Evolutionary conservation across 2,329 filamentous ascomycete genomes (phyloP).

Genomic region (Rhexocercosporidium sp.): DNA sequence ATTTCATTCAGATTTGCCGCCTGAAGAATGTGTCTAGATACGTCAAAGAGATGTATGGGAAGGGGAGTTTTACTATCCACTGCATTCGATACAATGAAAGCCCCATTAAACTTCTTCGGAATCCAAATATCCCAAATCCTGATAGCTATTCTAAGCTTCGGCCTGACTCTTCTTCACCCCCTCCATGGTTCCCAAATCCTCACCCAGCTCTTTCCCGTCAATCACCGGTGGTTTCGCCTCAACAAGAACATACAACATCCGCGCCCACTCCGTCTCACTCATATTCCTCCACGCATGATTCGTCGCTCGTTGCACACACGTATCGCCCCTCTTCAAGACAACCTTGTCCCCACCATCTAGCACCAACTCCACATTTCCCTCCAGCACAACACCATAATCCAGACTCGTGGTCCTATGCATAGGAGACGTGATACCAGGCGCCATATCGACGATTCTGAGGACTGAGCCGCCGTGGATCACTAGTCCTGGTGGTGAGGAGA

Average conservation of each 20-base stretch:
- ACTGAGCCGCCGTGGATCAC: slow-evolving; percentile 32
- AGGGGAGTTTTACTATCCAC: too few relatives aligned
- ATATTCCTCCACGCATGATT: slow-evolving; percentile 50
- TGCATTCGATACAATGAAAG: too few relatives aligned
- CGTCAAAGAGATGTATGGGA: too few relatives aligned
- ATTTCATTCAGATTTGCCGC: too few relatives aligned
- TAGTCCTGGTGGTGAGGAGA: slow-evolving; percentile 32
- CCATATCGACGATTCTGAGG: slow-evolving; percentile 36
- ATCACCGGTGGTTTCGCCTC: slow-evolving; percentile 26
- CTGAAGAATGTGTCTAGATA: too few relatives aligned
- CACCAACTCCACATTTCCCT: slow-evolving; percentile 47
- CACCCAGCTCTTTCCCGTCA: slow-evolving; percentile 27
- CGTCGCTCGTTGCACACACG: slow-evolving; percentile 50
- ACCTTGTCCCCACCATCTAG: slow-evolving; percentile 50
- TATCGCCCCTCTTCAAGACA: slow-evolving; percentile 47
- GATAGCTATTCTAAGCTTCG: too few relatives aligned
- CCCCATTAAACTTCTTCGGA: too few relatives aligned
- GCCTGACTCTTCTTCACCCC: slow-evolving; percentile 27
- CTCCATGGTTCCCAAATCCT: slow-evolving; percentile 31
- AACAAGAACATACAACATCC: slow-evolving; percentile 39
- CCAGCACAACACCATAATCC: slow-evolving; percentile 49
- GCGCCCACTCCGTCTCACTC: slow-evolving; percentile 31
- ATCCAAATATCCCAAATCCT: too few relatives aligned
- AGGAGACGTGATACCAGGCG: slow-evolving; percentile 34
- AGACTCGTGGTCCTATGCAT: slow-evolving; percentile 51